Conservation (phyloP, 768 basidiomycete species). For the Leucocoprinus birnbaumii region DNA sequence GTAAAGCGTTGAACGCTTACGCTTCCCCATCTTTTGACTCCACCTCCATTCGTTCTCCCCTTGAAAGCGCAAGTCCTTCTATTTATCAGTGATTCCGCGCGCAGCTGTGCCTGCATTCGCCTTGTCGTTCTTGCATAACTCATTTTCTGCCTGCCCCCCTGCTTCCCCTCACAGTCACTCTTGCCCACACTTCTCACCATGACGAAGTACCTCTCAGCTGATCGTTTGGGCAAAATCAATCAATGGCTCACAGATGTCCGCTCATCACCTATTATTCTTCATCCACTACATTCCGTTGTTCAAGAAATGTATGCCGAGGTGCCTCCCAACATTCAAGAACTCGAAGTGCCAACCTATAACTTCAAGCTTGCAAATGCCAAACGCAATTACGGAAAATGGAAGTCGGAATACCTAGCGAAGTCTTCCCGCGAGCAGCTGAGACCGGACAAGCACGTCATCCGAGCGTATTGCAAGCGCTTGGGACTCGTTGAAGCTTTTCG, state of each 20-base stretch:
- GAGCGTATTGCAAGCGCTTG: not conserved
- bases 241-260: constrained; percentile 7
- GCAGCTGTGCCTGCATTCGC: not conserved
- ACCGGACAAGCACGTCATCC: not conserved
- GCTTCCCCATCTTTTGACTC: not conserved
- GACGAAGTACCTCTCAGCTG: constrained; percentile 6
- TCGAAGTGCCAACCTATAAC: constrained; percentile 6
- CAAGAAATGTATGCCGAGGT: constrained; percentile 1
- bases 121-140: not conserved
- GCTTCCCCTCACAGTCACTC: not conserved
- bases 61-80: not conserved
- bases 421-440: not conserved
- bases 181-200: not conserved
- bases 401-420: constrained; percentile 5
- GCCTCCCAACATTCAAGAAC: not conserved
- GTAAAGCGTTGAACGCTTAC: constrained; percentile 5
- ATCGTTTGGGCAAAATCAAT: not conserved
- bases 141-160: not conserved
- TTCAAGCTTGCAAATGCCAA: not conserved
- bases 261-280: constrained; percentile 6
- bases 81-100: not conserved
- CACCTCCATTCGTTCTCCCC: not conserved
- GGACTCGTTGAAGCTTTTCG: constrained; percentile 5
- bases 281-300: constrained; percentile 1
- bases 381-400: constrained; percentile 1